Evolutionary conservation across 805 yeast genomes (phyloP).

Genomic region (Kodamaea hsintzibuensis): DNA sequence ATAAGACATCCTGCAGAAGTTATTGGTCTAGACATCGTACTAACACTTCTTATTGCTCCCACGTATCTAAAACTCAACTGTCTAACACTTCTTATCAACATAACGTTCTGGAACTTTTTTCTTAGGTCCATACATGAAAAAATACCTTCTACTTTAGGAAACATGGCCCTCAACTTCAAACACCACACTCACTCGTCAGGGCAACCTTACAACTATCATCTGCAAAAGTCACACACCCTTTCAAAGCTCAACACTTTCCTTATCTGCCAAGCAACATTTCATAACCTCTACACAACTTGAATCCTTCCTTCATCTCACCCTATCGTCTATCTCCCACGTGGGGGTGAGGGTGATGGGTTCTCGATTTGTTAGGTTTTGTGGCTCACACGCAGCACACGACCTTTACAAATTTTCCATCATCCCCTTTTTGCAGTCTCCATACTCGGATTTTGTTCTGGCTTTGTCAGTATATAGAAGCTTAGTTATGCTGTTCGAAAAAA

Average conservation of each 20-base stretch:
- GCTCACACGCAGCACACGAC: not conserved
- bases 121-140: not conserved
- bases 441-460: not conserved
- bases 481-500: not conserved
- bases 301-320: too few species aligned
- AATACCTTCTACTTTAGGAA: not conserved
- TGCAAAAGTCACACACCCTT: not conserved
- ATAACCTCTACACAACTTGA: not conserved
- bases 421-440: not conserved
- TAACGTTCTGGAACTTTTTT: not conserved
- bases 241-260: not conserved
- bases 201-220: not conserved
- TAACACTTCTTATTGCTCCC: not conserved
- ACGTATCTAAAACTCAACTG: not conserved
- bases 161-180: not conserved
- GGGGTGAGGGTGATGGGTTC: not conserved
- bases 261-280: not conserved
- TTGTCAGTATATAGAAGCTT: not conserved
- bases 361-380: too few species aligned
- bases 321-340: not conserved
- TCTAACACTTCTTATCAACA: not conserved
- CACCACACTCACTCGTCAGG: not conserved
- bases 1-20: constrained; percentile 52
- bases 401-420: not conserved
- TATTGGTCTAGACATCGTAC: constrained; percentile 17